These are phyloP conservation scores for Athelia psychrophila DNA, from an alignment of 1,284 basidiomycete species.

Conservation along the genomic window DNA sequence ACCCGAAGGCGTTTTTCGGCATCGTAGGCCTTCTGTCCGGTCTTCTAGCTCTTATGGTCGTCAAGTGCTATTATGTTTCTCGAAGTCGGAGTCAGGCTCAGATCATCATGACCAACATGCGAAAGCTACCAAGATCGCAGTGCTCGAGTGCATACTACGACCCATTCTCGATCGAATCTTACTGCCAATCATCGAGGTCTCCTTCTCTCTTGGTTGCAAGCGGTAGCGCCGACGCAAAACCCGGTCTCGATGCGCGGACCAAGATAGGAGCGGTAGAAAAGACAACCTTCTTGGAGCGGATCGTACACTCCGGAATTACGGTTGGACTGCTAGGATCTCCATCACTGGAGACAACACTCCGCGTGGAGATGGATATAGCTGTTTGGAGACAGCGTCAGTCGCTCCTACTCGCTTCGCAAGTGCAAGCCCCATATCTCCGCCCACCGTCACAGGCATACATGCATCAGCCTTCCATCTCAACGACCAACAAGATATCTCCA, in stretches of 20 bases:
- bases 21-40: no score
- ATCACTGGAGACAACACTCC: not conserved
- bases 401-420: not conserved
- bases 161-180: not conserved
- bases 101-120: no score
- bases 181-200: not conserved
- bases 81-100: no score
- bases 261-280: not conserved
- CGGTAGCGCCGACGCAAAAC: not conserved
- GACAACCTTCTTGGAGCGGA: no score
- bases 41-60: no score
- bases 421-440: not conserved
- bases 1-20: no score
- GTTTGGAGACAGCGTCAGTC: not conserved
- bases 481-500: not conserved
- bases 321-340: not conserved
- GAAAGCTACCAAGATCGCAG: no score
- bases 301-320: not conserved
- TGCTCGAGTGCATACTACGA: not conserved
- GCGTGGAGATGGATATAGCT: not conserved
- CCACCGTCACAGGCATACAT: not conserved
- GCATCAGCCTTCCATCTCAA: not conserved
- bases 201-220: not conserved
- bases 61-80: no score
- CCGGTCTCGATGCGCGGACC: not conserved